Percentiles rank a stretch among this genome's conserved stretches.
These are phyloP conservation scores for Leishmania braziliensis DNA, from an alignment of 208 protist species.

Conservation along the genomic window DNA sequence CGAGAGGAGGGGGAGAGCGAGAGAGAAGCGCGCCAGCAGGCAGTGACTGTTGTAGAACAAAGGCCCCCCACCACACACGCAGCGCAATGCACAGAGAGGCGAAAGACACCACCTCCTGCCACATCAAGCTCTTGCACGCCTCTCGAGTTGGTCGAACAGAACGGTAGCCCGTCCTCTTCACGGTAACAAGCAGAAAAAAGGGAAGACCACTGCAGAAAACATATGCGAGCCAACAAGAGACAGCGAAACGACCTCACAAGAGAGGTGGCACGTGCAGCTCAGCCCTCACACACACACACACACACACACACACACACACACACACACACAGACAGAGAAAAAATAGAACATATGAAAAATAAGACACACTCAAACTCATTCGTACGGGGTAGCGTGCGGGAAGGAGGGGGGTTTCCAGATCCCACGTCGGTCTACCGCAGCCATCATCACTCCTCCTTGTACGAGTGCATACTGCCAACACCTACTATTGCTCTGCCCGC, in stretches of 20 bases:
- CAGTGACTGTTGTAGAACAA: neutral
- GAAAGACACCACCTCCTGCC: neutral
- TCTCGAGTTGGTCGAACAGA: neutral
- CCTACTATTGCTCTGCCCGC: neutral
- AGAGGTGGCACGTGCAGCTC: neutral
- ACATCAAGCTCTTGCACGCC: neutral
- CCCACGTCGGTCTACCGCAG: neutral
- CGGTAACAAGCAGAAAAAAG: neutral
- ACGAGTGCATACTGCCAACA: neutral
- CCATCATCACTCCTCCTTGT: neutral
- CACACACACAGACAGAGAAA: neutral
- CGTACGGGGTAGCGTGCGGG: neutral
- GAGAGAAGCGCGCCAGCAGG: neutral
- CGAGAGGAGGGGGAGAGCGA: neutral
- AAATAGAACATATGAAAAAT: conserved; percentile 1
- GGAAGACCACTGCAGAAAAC: neutral
- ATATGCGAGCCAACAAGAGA: neutral
- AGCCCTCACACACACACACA: neutral
- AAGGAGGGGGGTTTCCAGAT: neutral
- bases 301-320: neutral
- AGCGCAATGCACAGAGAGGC: neutral
- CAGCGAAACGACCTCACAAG: neutral
- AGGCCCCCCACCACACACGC: neutral
- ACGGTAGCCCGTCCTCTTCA: neutral
- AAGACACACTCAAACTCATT: neutral